Conservation (phyloP, 805 yeast genomes). For the Nakazawaea populi region DNA sequence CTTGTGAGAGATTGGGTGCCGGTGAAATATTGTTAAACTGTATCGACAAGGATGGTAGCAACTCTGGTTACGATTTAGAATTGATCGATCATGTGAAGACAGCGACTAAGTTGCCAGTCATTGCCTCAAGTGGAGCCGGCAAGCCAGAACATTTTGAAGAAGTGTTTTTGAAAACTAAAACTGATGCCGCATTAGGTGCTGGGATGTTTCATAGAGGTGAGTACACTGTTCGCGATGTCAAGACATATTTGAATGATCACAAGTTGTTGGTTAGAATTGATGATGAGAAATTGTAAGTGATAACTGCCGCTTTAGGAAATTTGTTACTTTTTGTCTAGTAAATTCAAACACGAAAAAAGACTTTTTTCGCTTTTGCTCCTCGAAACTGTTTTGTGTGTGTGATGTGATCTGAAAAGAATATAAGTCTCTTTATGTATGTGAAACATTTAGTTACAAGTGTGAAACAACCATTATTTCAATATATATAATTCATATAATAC, state of each 20-base stretch:
- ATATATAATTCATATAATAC: neutral
- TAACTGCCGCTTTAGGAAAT: neutral
- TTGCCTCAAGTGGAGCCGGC: constrained; percentile 98
- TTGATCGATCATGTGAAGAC: constrained; percentile 70
- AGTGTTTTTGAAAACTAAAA: constrained; percentile 73
- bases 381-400: neutral
- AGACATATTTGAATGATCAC: constrained; percentile 49
- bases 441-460: too few relatives aligned
- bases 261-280: constrained; percentile 77
- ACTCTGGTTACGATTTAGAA: constrained; percentile 90
- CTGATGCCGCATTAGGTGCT: constrained; percentile 98
- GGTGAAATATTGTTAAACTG: constrained; percentile 93
- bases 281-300: constrained; percentile 11
- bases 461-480: too few relatives aligned
- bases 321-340: neutral
- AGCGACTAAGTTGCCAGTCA: constrained; percentile 83
- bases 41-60: constrained; percentile 95
- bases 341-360: too few relatives aligned
- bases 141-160: constrained; percentile 84
- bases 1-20: constrained; percentile 91
- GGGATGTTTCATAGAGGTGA: constrained; percentile 98
- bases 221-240: constrained; percentile 81
- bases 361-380: neutral
- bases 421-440: too few relatives aligned
- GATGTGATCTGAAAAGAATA: too few relatives aligned